phyloP scores from a whole-genome alignment of 1,284 basidiomycete genomes.

The Heterobasidion parviporum region DNA sequence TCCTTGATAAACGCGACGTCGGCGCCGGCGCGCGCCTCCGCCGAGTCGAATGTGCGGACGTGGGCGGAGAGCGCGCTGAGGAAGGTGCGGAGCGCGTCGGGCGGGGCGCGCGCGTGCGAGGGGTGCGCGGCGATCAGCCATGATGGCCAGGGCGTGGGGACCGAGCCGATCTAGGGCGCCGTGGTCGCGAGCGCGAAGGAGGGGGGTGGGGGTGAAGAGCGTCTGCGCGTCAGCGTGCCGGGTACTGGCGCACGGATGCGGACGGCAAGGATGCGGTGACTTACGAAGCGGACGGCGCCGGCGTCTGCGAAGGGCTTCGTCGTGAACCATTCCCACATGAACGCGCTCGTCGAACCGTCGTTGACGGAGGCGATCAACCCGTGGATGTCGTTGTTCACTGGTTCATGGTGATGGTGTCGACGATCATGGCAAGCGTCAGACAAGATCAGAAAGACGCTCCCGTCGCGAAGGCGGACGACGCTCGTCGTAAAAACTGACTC shows the following conservation, averaged over 20 bases:
- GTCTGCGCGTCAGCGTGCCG: too few relatives aligned
- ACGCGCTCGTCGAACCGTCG: conserved; percentile 71
- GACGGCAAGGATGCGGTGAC: conserved; percentile 19
- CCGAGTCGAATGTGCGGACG: conserved; percentile 63
- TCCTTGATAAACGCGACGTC: conserved; percentile 72
- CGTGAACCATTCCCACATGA: conserved; percentile 98
- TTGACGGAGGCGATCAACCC: conserved; percentile 91
- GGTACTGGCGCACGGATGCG: not conserved
- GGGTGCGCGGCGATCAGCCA: conserved; percentile 89
- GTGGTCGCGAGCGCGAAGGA: not conserved
- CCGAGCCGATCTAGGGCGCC: conserved; percentile 63
- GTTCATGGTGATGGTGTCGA: not conserved
- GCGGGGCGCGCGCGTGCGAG: conserved; percentile 41
- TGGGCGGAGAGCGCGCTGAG: conserved; percentile 55
- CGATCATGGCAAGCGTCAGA: not conserved
- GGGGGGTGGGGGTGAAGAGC: not conserved
- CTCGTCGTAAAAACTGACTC: conserved; percentile 3
- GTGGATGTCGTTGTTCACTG: conserved; percentile 86
- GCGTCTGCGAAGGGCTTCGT: conserved; percentile 88
- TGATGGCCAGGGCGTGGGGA: conserved; percentile 93
- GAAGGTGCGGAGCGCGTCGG: conserved; percentile 50
- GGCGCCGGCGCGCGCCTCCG: conserved; percentile 45
- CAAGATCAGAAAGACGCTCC: too few relatives aligned
- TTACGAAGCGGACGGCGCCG: conserved; percentile 77
- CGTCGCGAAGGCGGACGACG: too few relatives aligned